A percentile compares a stretch with the other conserved stretches of the same genome.
Conservation (phyloP, 257 asterid genomes). For the Linderniella brevidens region DNA sequence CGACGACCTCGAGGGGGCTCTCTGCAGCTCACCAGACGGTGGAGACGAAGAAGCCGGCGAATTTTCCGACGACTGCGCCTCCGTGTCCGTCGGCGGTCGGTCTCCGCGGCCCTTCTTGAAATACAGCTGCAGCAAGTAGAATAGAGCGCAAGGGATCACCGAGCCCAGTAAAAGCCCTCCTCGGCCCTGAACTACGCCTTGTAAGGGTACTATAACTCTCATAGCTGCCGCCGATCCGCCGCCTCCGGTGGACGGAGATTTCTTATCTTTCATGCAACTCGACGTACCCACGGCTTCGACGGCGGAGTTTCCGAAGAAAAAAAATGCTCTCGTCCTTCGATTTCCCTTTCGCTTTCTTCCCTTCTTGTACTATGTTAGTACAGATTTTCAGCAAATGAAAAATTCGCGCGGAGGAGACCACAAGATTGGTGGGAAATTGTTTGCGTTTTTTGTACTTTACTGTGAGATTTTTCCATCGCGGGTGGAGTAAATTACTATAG, state of each 20-base stretch:
- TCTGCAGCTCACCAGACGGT: constrained; percentile 17
- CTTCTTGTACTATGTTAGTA: no score
- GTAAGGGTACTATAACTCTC: constrained; percentile 67
- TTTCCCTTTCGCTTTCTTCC: no score
- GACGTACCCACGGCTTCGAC: no score
- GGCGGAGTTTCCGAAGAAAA: no score
- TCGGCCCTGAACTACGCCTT: constrained; percentile 53
- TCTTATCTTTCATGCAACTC: not conserved
- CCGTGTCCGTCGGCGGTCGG: constrained; percentile 9
- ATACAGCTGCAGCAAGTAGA: constrained; percentile 50
- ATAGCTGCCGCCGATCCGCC: constrained; percentile 32
- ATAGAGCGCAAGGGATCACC: constrained; percentile 51
- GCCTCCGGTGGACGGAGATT: constrained; percentile 12
- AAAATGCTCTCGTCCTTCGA: no score
- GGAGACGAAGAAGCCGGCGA: constrained; percentile 16
- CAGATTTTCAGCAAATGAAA: no score
- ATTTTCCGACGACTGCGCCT: constrained; percentile 16
- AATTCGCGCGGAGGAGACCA: no score
- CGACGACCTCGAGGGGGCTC: constrained; percentile 33
- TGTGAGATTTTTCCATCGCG: no score
- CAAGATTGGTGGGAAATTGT: no score
- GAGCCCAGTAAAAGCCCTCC: constrained; percentile 58
- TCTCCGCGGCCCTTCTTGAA: constrained; percentile 25
- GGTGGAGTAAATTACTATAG: no score
- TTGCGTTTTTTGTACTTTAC: no score